Base-by-base conservation (phyloP, 306 rosid genomes). In the Trichosanthes cucumerina region DNA sequence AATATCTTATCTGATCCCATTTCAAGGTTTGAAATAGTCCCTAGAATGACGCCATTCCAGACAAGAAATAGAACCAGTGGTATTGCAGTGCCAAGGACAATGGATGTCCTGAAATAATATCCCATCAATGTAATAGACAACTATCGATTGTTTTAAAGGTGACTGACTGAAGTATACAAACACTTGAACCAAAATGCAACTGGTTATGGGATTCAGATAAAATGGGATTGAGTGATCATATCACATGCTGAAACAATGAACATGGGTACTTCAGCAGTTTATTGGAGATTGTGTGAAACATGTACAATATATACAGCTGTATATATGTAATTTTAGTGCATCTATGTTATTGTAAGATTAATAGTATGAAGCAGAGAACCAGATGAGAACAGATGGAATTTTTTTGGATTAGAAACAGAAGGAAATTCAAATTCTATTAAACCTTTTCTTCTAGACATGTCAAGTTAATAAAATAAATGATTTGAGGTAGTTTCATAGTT, bases 41-140 rank as follows among this genome's bases (percentile, higher is more conserved):
- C 97, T 3, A 90, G 83, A 74, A 92, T 89, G 81, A 92, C 96
- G 64, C 85, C 97, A 86, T 90, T 80, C 97, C 97, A 92, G 36
- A 90, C 82, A 33, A 90, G 91, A 83, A 92, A 92, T 72, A 92
- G 79, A 78, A 78, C 78, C 75, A 92, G 92, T 44, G 96, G 93
- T 76, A 92, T 89, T 24, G 85, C 89, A 47, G 96, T 90, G 39
- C 96, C 97, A 31, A 89, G 79, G 72, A 90, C 81, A 80, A 92
- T 89, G 73, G 97, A 89, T 65, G 86, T 86, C 89, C 96, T 92
- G 88, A 33, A 82, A 80, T 24, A 83, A 11, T 70, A 57, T 53
- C 69, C 72, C 50, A 9, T n/a, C 39, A 16, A 64, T 28, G 47
- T 10, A n/a, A 8, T 7, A 59, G 15, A 34, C 46, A 72, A 13